Percentiles rank a stretch among this genome's conserved stretches.
These are phyloP conservation scores for Nicotiana paniculata DNA, from an alignment of 257 asterid genomes.

Conservation along the genomic window DNA sequence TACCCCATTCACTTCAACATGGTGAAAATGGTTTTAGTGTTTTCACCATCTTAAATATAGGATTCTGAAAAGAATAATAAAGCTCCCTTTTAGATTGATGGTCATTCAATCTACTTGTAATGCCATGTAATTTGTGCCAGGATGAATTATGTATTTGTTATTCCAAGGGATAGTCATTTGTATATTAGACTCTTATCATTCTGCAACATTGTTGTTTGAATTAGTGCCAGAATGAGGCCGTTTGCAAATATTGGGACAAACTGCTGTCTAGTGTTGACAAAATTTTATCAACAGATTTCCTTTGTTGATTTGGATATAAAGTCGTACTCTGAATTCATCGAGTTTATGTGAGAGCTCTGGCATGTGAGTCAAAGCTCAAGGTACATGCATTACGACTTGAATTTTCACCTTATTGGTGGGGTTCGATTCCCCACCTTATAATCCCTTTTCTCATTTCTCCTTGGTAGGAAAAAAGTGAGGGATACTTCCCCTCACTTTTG, in stretches of 20 bases:
- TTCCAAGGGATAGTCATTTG: neutral
- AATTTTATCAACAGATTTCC: neutral
- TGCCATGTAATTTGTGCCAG: neutral
- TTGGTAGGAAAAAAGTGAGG: no score
- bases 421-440: no score
- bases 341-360: no score
- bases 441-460: no score
- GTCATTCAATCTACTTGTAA: constrained; percentile 17
- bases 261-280: neutral
- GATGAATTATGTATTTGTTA: neutral
- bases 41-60: constrained; percentile 23
- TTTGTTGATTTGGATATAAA: no score
- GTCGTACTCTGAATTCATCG: neutral
- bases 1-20: constrained; percentile 23
- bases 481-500: no score
- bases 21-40: constrained; percentile 21
- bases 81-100: constrained; percentile 18
- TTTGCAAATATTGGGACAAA: neutral
- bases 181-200: neutral
- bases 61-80: constrained; percentile 7
- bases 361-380: no score
- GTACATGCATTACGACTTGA: no score
- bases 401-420: no score
- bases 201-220: neutral
- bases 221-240: neutral